Conservation (phyloP, 2,329 filamentous ascomycete genomes). For the Fusarium devonianum region DNA sequence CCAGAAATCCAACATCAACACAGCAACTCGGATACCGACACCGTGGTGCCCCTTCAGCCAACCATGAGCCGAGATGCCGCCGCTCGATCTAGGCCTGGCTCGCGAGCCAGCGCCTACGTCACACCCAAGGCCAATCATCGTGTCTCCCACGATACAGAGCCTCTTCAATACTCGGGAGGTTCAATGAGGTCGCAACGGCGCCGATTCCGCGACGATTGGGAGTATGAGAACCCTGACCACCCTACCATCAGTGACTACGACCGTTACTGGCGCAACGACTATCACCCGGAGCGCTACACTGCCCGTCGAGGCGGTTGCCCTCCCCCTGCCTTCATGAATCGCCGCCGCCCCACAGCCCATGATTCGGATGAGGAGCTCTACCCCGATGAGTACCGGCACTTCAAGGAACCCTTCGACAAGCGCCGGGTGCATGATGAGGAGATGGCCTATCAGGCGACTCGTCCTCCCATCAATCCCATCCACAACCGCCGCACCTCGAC, state of each 20-base stretch:
- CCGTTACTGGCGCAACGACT: slow-evolving; percentile 37
- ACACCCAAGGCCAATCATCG: slow-evolving; percentile 19
- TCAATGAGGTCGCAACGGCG: slow-evolving; percentile 33
- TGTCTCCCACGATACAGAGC: slow-evolving; percentile 35
- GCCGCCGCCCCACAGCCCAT: slow-evolving; percentile 25
- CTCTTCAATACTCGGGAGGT: slow-evolving; percentile 30
- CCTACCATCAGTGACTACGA: slow-evolving; percentile 36
- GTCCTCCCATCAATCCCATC: too few species aligned
- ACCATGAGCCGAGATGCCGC: slow-evolving; percentile 29
- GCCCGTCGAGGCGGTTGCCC: slow-evolving; percentile 34
- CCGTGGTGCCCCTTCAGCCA: slow-evolving; percentile 32
- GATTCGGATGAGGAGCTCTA: slow-evolving; percentile 39
- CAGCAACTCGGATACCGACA: slow-evolving; percentile 30
- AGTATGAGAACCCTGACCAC: slow-evolving; percentile 34
- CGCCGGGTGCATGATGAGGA: slow-evolving; percentile 37
- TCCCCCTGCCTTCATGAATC: slow-evolving; percentile 39
- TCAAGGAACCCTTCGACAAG: slow-evolving; percentile 25
- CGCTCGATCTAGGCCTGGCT: slow-evolving; percentile 28
- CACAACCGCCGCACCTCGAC: slow-evolving; percentile 21
- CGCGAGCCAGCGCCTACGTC: slow-evolving; percentile 27
- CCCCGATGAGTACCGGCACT: slow-evolving; percentile 30
- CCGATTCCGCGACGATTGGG: slow-evolving; percentile 38
- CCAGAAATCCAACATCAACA: slow-evolving; percentile 12
- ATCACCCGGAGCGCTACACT: slow-evolving; percentile 34
- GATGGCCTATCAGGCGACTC: slow-evolving; percentile 24